These are phyloP conservation scores for Rhizopus microsporus DNA, from an alignment of 371 early-diverging fungal species.

Conservation along the genomic window DNA sequence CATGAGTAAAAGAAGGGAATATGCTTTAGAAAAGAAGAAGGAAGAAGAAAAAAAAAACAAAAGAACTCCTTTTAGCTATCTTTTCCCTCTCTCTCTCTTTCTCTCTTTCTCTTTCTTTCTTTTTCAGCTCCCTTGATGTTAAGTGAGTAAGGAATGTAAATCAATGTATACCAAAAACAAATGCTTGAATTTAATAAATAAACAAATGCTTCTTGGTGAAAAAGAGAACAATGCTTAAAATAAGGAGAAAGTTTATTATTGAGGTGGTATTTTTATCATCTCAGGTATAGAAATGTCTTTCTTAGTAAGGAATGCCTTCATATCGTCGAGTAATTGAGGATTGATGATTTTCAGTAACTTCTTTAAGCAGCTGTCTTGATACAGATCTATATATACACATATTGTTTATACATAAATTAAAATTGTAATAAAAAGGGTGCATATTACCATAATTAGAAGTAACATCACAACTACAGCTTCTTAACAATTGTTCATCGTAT, in stretches of 20 bases:
- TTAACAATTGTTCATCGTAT: conserved; percentile 18
- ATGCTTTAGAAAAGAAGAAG: conserved; percentile 2
- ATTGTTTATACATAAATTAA: not conserved
- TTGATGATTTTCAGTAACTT: conserved; percentile 27
- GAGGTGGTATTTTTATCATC: not conserved
- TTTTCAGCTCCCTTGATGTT: not conserved
- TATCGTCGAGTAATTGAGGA: conserved; percentile 13
- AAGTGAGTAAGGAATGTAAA: not conserved
- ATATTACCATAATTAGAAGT: conserved; percentile 29
- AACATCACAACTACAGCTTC: conserved; percentile 38
- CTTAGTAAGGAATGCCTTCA: conserved; percentile 8
- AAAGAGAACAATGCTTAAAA: conserved; percentile 6
- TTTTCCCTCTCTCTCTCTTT: not conserved
- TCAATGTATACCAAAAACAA: not conserved
- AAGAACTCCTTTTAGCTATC: not conserved
- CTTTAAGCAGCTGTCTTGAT: conserved; percentile 33
- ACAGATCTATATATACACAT: conserved; percentile 24
- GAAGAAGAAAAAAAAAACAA: not conserved
- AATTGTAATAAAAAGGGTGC: not conserved
- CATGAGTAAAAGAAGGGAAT: conserved; percentile 7
- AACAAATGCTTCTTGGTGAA: not conserved
- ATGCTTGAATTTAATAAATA: not conserved
- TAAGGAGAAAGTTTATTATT: conserved; percentile 17
- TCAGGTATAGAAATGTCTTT: conserved; percentile 9
- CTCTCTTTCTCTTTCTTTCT: not conserved